Evolutionary conservation across 495 filamentous ascomycete genomes (phyloP), one percentile per base, ranked within the genome.

Genomic region (Cercophora newfieldiana): DNA sequence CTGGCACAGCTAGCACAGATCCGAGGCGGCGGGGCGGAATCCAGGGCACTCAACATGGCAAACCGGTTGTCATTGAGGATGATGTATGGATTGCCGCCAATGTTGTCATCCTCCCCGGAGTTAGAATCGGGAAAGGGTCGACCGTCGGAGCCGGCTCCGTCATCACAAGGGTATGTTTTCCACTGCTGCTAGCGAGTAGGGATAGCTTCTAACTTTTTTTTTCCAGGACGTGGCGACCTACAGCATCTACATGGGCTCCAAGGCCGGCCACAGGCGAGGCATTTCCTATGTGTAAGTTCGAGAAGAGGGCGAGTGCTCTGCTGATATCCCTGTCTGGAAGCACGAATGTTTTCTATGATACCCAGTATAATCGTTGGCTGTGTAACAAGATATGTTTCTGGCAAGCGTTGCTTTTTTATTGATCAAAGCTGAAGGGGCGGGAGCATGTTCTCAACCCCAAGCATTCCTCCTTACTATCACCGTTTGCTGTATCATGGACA

Each of bases 91-190:
- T 97, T 69, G 76, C 69, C 4, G 77, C 76, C 47, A 78, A 78
- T 60, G 91, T 89, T 28, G 93, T 89, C 18, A 94, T 99, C 68
- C 83, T 94, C 67, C 89, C 91, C 1, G 94, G 93, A 1, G 86
- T 95, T 37, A 90, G 79, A 50, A 90, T 97, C 67, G 91, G 92
- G 6, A 89, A 85, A 67, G 94, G 94, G 3, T 85, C 84, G 19
- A 90, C 90, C 0, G 84, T 97, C 61, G 93, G 92, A 12, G 92
- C 94, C 16, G 94, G 91, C 0, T 92, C 90, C 70, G 88, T 97
- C 51, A 93, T 97, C 16, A 94, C 91, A 0, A 94, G 89, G 83
- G 92, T 94, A 81, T 66, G 83, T 76, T 60, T 26, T 10, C 8
- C 16, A 29, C 26, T 21, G 14, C 0, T 44, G 53, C 10, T 21